A percentile compares a stretch with the other conserved stretches of the same genome.
These are phyloP conservation scores for Fragaria ananassa DNA, from an alignment of 306 rosid species.

Conservation along the genomic window DNA sequence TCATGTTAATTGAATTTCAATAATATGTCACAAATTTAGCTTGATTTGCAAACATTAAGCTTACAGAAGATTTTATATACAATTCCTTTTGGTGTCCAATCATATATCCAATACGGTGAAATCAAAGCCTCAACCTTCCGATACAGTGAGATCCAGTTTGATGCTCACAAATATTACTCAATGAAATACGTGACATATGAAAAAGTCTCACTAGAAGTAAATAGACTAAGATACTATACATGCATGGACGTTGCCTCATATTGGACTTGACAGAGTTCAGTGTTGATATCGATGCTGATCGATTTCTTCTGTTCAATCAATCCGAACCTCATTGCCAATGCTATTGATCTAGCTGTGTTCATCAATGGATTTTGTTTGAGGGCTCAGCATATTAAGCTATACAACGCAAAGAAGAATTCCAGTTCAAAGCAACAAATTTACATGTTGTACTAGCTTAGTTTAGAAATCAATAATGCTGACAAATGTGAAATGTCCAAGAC, in stretches of 20 bases:
- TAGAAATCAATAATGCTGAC: background rate
- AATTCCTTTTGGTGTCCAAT: no score
- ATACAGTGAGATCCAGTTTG: background rate
- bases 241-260: background rate
- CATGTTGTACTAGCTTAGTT: background rate
- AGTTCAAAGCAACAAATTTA: no score
- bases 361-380: background rate
- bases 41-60: no score
- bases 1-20: no score
- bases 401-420: background rate
- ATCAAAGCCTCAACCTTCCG: no score
- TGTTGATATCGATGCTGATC: background rate
- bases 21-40: no score
- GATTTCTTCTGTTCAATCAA: background rate
- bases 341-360: background rate
- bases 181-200: background rate
- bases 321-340: background rate
- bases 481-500: background rate
- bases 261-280: background rate
- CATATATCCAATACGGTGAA: no score
- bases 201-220: background rate
- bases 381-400: background rate
- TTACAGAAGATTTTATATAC: no score
- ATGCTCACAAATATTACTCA: background rate
- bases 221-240: background rate